A percentile compares a stretch with the other conserved stretches of the same genome.
Conservation (phyloP, 352 stramenopile genomes). For the Lagenidium giganteum region DNA sequence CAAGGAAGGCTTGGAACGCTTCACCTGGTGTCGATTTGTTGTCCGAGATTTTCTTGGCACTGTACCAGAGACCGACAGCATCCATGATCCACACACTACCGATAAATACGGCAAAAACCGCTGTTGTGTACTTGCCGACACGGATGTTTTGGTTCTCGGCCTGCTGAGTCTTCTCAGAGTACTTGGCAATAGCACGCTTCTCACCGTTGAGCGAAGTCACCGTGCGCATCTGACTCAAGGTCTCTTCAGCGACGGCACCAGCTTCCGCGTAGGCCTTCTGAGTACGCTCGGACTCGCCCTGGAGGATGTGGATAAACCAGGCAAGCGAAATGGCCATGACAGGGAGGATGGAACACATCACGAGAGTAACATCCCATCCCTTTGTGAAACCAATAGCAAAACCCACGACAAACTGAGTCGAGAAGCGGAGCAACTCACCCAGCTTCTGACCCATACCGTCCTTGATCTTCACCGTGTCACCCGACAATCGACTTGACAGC, state of each 20-base stretch:
- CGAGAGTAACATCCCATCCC: constrained; percentile 36
- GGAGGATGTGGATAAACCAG: constrained; percentile 31
- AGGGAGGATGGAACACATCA: constrained; percentile 33
- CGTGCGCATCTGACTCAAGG: constrained; percentile 32
- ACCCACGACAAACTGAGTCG: constrained; percentile 23
- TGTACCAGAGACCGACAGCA: no score
- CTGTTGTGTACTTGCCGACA: no score
- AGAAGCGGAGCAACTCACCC: constrained; percentile 29
- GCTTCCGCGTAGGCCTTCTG: constrained; percentile 38
- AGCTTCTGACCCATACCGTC: constrained; percentile 39
- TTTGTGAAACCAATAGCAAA: constrained; percentile 32
- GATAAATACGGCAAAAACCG: no score
- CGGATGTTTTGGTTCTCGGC: no score
- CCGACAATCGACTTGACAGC: constrained; percentile 26
- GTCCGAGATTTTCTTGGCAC: no score
- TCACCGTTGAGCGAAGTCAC: constrained; percentile 37
- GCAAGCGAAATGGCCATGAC: constrained; percentile 23
- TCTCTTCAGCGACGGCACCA: constrained; percentile 39
- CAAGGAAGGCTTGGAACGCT: no score
- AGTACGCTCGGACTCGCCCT: constrained; percentile 16
- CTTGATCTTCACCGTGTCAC: constrained; percentile 37
- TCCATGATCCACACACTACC: no score
- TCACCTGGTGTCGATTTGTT: no score
- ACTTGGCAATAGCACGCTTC: constrained; percentile 26
- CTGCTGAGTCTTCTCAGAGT: constrained; percentile 16